Percentiles rank a stretch among this genome's conserved stretches.
Evolutionary conservation across 2,329 filamentous ascomycete species (phyloP).

Genomic region (Amylocarpus encephaloides): DNA sequence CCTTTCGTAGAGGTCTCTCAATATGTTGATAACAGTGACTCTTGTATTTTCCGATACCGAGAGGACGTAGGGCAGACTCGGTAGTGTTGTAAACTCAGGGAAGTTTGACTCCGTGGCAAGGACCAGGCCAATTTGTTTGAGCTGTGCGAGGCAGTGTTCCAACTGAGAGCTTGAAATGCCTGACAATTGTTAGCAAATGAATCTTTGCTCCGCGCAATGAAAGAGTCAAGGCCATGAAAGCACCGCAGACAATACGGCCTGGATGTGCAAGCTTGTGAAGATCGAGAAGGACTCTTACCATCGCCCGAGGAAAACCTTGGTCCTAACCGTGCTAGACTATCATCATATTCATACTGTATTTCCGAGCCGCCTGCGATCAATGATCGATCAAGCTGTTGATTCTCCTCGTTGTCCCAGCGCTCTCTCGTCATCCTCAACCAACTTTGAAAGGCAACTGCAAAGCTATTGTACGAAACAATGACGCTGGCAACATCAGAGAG

Average conservation of each 20-base stretch:
- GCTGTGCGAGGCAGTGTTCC: constrained; percentile 1
- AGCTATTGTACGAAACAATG: constrained; percentile 8
- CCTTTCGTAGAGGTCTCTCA: constrained; percentile 10
- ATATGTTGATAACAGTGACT: background rate
- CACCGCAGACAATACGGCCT: background rate
- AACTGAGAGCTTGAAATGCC: constrained; percentile 3
- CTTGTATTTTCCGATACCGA: constrained; percentile 8
- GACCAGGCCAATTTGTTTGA: constrained; percentile 4
- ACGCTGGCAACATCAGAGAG: constrained; percentile 7
- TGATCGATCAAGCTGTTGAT: constrained; percentile 6
- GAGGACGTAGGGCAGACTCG: constrained; percentile 1
- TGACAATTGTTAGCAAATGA: background rate
- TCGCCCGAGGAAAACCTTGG: constrained; percentile 7
- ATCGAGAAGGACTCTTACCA: background rate
- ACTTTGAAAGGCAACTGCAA: background rate
- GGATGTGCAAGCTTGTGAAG: background rate
- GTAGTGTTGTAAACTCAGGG: background rate
- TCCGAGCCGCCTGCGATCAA: constrained; percentile 3
- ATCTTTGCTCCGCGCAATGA: background rate
- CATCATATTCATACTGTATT: constrained; percentile 11
- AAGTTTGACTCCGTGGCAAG: background rate
- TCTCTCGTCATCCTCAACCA: constrained; percentile 6
- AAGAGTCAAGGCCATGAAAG: no score
- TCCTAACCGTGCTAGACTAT: constrained; percentile 4
- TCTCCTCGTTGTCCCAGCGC: constrained; percentile 1